Conservation (phyloP, 2,329 filamentous ascomycete species). For the Hymenoscyphus salicellus region DNA sequence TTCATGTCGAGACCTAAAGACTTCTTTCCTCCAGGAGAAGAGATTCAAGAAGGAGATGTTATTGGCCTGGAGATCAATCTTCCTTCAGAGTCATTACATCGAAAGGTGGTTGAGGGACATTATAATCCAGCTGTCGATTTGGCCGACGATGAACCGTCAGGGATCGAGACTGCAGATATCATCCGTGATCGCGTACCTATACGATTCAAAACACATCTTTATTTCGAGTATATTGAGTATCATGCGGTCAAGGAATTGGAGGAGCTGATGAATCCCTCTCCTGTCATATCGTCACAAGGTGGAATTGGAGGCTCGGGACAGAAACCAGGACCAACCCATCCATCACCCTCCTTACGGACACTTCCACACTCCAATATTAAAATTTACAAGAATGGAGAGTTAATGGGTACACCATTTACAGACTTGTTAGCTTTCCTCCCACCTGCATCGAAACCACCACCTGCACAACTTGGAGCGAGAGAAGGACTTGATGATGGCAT, state of each 20-base stretch:
- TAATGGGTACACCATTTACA: slow-evolving; percentile 83
- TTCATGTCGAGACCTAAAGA: slow-evolving; percentile 92
- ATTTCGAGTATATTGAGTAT: slow-evolving; percentile 91
- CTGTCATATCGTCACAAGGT: slow-evolving; percentile 43
- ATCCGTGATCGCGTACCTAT: slow-evolving; percentile 95
- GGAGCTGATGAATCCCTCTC: slow-evolving; percentile 71
- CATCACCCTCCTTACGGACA: slow-evolving; percentile 72
- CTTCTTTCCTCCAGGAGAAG: slow-evolving; percentile 75
- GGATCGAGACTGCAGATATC: slow-evolving; percentile 67
- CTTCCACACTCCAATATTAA: slow-evolving; percentile 82
- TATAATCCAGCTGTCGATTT: slow-evolving; percentile 84
- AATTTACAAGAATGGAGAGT: slow-evolving; percentile 86
- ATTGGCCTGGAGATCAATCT: slow-evolving; percentile 91
- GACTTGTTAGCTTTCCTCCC: slow-evolving; percentile 88
- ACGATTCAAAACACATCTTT: slow-evolving; percentile 86
- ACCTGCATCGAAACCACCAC: slow-evolving; percentile 73
- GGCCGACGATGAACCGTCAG: slow-evolving; percentile 51
- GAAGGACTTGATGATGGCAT: slow-evolving; percentile 91
- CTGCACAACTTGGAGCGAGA: slow-evolving; percentile 66
- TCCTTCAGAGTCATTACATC: slow-evolving; percentile 79
- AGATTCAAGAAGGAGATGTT: slow-evolving; percentile 85
- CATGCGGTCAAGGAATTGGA: slow-evolving; percentile 85
- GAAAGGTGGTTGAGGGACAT: slow-evolving; percentile 80
- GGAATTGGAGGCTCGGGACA: slow-evolving; percentile 41
- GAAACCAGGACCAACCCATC: slow-evolving; percentile 68